Percentiles rank a stretch among this genome's conserved stretches.
These are phyloP conservation scores for Firmiana major DNA, from an alignment of 345 rosid species.

Conservation along the genomic window DNA sequence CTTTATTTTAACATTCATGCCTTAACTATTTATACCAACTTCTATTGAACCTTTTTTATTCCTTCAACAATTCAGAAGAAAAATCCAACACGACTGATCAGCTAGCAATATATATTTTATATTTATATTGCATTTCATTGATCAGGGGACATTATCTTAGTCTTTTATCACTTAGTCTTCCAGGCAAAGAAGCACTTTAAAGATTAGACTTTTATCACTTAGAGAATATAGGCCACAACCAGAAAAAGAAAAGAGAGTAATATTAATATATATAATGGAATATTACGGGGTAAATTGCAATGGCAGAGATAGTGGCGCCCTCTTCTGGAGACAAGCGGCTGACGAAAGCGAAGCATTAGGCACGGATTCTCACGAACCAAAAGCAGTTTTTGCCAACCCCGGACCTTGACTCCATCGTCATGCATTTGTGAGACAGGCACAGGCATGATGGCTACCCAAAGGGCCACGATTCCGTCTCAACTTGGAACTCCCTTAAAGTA, in stretches of 20 bases:
- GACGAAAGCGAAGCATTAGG: slow-evolving; percentile 8
- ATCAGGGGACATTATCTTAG: neutral
- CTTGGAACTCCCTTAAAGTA: neutral
- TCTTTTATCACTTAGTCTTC: neutral
- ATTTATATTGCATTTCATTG: neutral
- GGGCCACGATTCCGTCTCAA: slow-evolving; percentile 11
- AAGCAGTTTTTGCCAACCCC: neutral
- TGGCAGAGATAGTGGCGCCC: slow-evolving; percentile 9
- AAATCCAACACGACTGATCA: neutral
- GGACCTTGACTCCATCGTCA: neutral
- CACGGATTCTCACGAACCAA: neutral
- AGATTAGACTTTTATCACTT: neutral
- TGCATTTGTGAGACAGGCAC: neutral
- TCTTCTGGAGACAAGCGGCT: slow-evolving; percentile 11
- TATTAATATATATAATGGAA: neutral
- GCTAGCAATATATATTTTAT: neutral
- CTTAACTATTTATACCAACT: too few species aligned
- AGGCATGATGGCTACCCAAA: neutral
- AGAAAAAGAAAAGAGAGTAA: neutral
- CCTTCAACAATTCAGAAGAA: neutral
- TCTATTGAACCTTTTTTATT: neutral
- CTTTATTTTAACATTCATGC: too few species aligned
- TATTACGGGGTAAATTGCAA: neutral
- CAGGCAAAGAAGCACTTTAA: neutral
- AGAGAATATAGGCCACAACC: neutral